Evolutionary conservation across 2,329 filamentous ascomycete species (phyloP).

Genomic region (Emmonsiellopsis sp.): DNA sequence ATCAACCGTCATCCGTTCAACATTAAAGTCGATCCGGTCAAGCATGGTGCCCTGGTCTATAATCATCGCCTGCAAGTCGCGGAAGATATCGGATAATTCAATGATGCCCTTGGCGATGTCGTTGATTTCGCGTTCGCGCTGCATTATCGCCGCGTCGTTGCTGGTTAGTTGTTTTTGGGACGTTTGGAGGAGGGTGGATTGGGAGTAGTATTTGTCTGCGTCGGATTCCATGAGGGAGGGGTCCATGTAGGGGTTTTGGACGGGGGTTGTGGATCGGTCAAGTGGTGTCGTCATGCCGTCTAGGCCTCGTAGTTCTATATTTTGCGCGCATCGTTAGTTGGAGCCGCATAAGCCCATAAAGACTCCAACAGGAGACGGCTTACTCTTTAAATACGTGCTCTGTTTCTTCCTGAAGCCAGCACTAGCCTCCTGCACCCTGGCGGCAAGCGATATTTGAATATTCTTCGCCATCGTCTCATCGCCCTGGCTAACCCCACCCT

Average conservation of each 20-base stretch:
- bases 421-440: slow-evolving; percentile 83
- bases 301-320: slow-evolving; percentile 63
- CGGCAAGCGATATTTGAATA: slow-evolving; percentile 82
- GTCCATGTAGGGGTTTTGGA: slow-evolving; percentile 63
- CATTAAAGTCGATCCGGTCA: slow-evolving; percentile 95
- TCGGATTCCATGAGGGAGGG: slow-evolving; percentile 89
- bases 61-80: slow-evolving; percentile 91
- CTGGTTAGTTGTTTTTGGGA: slow-evolving; percentile 51
- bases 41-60: slow-evolving; percentile 86
- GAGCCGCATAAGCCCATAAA: background rate
- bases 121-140: slow-evolving; percentile 93
- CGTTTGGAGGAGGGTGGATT: slow-evolving; percentile 76
- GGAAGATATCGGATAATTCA: slow-evolving; percentile 91
- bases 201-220: slow-evolving; percentile 83
- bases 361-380: slow-evolving; percentile 11
- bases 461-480: slow-evolving; percentile 96
- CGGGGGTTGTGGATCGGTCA: slow-evolving; percentile 41
- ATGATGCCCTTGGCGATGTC: slow-evolving; percentile 98
- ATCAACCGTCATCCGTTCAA: slow-evolving; percentile 88
- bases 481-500: slow-evolving; percentile 59
- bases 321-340: background rate
- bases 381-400: slow-evolving; percentile 90
- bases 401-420: slow-evolving; percentile 94
- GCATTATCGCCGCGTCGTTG: slow-evolving; percentile 76
- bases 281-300: slow-evolving; percentile 50